Percentiles rank a stretch among this genome's conserved stretches.
Conservation (phyloP, 371 early-diverging fungal species). For the Dinochytrium kinnereticum region DNA sequence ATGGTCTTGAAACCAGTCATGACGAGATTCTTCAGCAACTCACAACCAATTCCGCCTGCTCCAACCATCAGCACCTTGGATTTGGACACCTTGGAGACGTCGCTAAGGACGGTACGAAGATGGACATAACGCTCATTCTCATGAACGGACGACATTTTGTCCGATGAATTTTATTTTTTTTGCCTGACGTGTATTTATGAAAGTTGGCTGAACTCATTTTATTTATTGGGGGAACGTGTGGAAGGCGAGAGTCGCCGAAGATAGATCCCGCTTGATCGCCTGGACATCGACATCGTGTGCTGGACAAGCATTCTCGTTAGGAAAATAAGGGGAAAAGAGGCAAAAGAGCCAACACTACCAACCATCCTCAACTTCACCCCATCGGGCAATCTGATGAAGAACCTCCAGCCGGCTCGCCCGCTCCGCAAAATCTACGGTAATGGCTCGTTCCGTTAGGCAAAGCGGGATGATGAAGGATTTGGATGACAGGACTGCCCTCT, state of each 20-base stretch:
- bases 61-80: constrained; percentile 52
- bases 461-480: constrained; percentile 91
- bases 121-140: background rate
- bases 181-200: background rate
- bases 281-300: constrained; percentile 33
- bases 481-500: constrained; percentile 82
- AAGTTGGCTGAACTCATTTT: background rate
- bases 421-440: constrained; percentile 81
- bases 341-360: no score
- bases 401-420: constrained; percentile 86
- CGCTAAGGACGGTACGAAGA: background rate
- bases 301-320: background rate
- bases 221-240: background rate
- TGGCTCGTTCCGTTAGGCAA: constrained; percentile 73
- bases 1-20: constrained; percentile 88
- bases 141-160: background rate
- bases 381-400: constrained; percentile 80
- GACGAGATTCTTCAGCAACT: constrained; percentile 96
- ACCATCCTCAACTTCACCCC: constrained; percentile 95
- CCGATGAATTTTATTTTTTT: background rate
- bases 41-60: constrained; percentile 97
- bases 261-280: constrained; percentile 28
- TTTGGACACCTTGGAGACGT: background rate
- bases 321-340: background rate
- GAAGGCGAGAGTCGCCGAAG: background rate